Percentiles rank a stretch among this genome's conserved stretches.
These are phyloP conservation scores for Phialocephala sp. DNA, from an alignment of 2,329 filamentous ascomycete species.

Conservation along the genomic window DNA sequence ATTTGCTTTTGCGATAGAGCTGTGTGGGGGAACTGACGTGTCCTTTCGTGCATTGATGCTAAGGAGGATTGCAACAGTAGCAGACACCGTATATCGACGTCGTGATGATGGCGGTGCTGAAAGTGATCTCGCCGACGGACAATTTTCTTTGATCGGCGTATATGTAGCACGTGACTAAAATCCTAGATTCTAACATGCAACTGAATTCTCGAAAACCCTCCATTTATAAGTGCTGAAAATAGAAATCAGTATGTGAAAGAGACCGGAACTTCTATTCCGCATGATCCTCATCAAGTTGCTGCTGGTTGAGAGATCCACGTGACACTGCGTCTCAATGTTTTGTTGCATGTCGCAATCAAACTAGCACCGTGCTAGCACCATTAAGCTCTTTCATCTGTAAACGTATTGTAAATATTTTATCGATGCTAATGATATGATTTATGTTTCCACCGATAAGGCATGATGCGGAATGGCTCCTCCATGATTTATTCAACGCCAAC, in stretches of 20 bases:
- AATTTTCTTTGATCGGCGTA: not conserved
- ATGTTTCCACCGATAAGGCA: no score
- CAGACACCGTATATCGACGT: not conserved
- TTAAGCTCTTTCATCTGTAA: no score
- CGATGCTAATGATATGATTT: no score
- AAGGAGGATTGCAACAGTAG: not conserved
- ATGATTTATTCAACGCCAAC: not conserved
- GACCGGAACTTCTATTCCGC: not conserved
- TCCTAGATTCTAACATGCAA: not conserved
- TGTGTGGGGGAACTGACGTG: not conserved
- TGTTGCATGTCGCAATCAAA: no score
- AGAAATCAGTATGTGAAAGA: not conserved
- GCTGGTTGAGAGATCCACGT: no score
- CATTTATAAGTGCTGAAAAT: not conserved
- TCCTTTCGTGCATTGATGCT: not conserved
- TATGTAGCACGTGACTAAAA: not conserved
- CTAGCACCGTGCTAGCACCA: no score
- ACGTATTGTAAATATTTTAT: no score
- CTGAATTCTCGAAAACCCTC: not conserved
- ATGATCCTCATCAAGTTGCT: no score
- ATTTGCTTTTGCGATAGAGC: slow-evolving; percentile 5
- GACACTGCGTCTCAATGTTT: no score
- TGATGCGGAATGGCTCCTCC: no score
- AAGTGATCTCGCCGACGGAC: not conserved
- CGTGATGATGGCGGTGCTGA: not conserved